A percentile compares a stretch with the other conserved stretches of the same genome.
These are phyloP conservation scores for Wickerhamiella brachini DNA, from an alignment of 805 yeast genomes.

Conservation along the genomic window DNA sequence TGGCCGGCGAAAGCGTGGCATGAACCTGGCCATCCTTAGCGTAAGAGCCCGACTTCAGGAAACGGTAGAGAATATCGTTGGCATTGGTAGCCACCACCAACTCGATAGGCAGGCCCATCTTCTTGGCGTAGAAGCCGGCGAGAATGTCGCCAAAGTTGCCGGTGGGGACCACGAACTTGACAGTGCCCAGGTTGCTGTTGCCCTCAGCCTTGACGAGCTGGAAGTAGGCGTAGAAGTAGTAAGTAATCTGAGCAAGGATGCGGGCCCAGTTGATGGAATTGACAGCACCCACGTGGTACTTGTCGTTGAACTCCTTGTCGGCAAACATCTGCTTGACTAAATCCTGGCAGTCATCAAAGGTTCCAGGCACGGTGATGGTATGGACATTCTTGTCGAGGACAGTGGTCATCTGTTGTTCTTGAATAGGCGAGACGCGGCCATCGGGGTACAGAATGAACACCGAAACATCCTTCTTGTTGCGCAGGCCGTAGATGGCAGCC, in stretches of 20 bases:
- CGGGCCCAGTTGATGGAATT: slow-evolving; percentile 99
- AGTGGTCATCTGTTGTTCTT: slow-evolving; percentile 97
- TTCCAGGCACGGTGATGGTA: slow-evolving; percentile 87
- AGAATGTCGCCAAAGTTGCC: slow-evolving; percentile 98
- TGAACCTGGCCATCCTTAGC: slow-evolving; percentile 62
- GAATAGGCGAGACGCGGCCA: slow-evolving; percentile 94
- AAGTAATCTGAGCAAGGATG: slow-evolving; percentile 93
- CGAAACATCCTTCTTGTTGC: slow-evolving; percentile 95
- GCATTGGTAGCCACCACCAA: slow-evolving; percentile 91
- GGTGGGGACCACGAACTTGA: slow-evolving; percentile 86
- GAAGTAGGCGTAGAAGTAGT: slow-evolving; percentile 88
- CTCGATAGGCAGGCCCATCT: slow-evolving; percentile 89
- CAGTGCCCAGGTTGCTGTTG: slow-evolving; percentile 27
- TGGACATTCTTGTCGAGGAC: slow-evolving; percentile 87
- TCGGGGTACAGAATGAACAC: slow-evolving; percentile 95
- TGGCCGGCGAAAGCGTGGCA: slow-evolving; percentile 91
- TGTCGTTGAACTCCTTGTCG: slow-evolving; percentile 73
- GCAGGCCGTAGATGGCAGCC: slow-evolving; percentile 94
- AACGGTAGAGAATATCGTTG: slow-evolving; percentile 88
- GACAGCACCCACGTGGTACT: slow-evolving; percentile 92
- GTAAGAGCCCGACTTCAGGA: slow-evolving; percentile 73
- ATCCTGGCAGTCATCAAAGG: slow-evolving; percentile 97
- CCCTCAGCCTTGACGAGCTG: slow-evolving; percentile 32
- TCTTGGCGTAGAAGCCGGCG: slow-evolving; percentile 88
- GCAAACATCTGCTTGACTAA: slow-evolving; percentile 87